phyloP scores from a whole-genome alignment of 495 filamentous ascomycete species.

The Penicillium lividum region DNA sequence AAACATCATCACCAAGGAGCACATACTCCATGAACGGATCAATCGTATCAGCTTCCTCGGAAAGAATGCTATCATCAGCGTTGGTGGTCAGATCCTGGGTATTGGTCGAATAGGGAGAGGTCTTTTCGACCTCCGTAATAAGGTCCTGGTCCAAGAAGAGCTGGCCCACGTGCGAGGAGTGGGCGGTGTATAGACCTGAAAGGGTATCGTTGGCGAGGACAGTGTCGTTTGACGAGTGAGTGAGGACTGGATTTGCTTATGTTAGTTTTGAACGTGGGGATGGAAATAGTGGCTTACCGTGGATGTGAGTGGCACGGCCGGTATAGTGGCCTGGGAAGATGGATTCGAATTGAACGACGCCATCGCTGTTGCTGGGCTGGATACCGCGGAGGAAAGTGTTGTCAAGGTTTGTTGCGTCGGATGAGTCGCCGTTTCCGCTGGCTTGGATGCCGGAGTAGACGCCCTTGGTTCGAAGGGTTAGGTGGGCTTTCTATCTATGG shows the following conservation, averaged over 20 bases:
- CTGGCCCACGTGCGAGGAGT: conserved; percentile 57
- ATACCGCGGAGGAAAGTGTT: conserved; percentile 54
- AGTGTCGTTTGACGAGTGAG: conserved; percentile 37
- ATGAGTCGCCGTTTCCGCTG: conserved; percentile 50
- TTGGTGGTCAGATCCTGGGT: conserved; percentile 51
- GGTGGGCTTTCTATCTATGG: conserved; percentile 1
- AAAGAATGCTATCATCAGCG: conserved; percentile 50
- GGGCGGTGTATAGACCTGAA: conserved; percentile 30
- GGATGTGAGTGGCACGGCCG: conserved; percentile 48
- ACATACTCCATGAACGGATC: conserved; percentile 61
- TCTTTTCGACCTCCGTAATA: conserved; percentile 44
- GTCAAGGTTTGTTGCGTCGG: conserved; percentile 38
- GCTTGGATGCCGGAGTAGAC: conserved; percentile 60
- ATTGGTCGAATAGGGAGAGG: conserved; percentile 58
- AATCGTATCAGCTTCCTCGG: conserved; percentile 48
- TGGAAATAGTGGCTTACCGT: conserved; percentile 25
- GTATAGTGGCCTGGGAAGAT: conserved; percentile 56
- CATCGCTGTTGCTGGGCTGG: conserved; percentile 50
- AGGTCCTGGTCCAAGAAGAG: conserved; percentile 63
- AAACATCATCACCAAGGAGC: conserved; percentile 26
- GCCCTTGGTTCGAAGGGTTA: conserved; percentile 28
- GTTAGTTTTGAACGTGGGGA: neutral
- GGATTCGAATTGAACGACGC: conserved; percentile 49
- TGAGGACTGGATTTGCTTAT: conserved; percentile 26
- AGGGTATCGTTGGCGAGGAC: conserved; percentile 36